These are phyloP conservation scores for Abortiporus biennis DNA, from an alignment of 1,284 basidiomycete species.

Conservation along the genomic window DNA sequence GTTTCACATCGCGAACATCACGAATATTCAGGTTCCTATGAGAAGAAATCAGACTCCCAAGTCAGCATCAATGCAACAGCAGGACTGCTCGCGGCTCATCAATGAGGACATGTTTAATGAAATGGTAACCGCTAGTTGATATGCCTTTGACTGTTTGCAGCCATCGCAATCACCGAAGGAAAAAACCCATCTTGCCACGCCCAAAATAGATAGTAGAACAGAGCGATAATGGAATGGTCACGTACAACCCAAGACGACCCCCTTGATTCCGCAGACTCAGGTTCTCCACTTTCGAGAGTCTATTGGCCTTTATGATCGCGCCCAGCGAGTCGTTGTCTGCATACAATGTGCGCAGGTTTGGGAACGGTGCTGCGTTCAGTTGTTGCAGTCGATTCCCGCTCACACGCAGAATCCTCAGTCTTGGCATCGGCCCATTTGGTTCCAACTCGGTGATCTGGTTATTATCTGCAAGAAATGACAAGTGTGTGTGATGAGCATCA, in stretches of 20 bases:
- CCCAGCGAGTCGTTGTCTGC: slow-evolving; percentile 82
- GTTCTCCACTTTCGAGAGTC: slow-evolving; percentile 76
- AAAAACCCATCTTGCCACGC: not conserved
- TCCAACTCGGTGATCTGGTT: slow-evolving; percentile 58
- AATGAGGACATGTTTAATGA: too few species aligned
- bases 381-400: slow-evolving; percentile 76
- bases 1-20: slow-evolving; percentile 85
- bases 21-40: slow-evolving; percentile 43
- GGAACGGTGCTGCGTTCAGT: slow-evolving; percentile 65
- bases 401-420: slow-evolving; percentile 79
- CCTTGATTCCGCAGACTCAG: slow-evolving; percentile 88
- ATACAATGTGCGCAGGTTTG: slow-evolving; percentile 85
- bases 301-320: slow-evolving; percentile 44
- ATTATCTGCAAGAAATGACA: slow-evolving; percentile 47
- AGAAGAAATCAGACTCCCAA: slow-evolving; percentile 4
- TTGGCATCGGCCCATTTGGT: slow-evolving; percentile 48
- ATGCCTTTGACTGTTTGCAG: too few species aligned
- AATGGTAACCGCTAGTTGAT: too few species aligned
- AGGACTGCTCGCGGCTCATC: too few species aligned
- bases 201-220: slow-evolving; percentile 2
- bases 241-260: slow-evolving; percentile 62
- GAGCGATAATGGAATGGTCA: slow-evolving; percentile 16
- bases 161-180: too few species aligned
- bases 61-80: slow-evolving; percentile 8
- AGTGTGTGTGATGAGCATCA: not conserved